phyloP scores from a whole-genome alignment of 495 filamentous ascomycete genomes.

The Penicillium bialowiezense region DNA sequence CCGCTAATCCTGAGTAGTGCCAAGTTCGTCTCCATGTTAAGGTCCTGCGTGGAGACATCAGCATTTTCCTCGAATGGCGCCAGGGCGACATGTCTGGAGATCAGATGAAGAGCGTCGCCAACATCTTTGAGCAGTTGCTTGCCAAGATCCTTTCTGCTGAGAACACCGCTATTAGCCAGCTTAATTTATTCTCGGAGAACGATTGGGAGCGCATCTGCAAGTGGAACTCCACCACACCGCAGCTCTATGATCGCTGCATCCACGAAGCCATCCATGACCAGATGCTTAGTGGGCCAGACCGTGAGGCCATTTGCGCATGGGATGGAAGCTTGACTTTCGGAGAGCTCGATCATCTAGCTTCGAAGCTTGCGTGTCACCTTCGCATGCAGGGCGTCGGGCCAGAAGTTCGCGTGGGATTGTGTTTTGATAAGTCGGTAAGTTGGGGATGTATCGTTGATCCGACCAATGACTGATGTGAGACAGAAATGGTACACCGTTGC shows the following conservation, averaged over 20 bases:
- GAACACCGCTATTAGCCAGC: conserved; percentile 29
- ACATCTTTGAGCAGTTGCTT: conserved; percentile 37
- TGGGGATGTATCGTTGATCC: not conserved
- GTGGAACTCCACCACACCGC: conserved; percentile 32
- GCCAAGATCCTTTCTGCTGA: conserved; percentile 24
- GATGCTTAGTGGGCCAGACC: conserved; percentile 33
- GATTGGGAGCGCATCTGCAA: conserved; percentile 42
- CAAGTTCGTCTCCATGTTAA: conserved; percentile 47
- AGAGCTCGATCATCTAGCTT: conserved; percentile 48
- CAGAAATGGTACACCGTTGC: conserved; percentile 55
- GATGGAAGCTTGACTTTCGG: conserved; percentile 58
- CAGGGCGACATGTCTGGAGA: conserved; percentile 42
- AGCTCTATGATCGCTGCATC: conserved; percentile 44
- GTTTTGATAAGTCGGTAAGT: conserved; percentile 58
- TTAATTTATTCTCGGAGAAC: conserved; percentile 36
- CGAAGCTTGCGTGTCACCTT: conserved; percentile 45
- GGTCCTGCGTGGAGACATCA: conserved; percentile 36
- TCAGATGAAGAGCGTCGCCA: conserved; percentile 43
- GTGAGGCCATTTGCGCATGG: conserved; percentile 52
- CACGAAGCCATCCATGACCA: conserved; percentile 51
- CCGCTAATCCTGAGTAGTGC: conserved; percentile 28
- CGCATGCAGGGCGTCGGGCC: conserved; percentile 46
- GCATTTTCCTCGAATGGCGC: conserved; percentile 47
- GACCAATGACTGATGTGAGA: not conserved
- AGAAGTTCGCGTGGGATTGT: conserved; percentile 49